Evolutionary conservation across 2,329 filamentous ascomycete species (phyloP), one percentile per base, ranked within the genome.

Genomic region (Botrytis tulipae): DNA sequence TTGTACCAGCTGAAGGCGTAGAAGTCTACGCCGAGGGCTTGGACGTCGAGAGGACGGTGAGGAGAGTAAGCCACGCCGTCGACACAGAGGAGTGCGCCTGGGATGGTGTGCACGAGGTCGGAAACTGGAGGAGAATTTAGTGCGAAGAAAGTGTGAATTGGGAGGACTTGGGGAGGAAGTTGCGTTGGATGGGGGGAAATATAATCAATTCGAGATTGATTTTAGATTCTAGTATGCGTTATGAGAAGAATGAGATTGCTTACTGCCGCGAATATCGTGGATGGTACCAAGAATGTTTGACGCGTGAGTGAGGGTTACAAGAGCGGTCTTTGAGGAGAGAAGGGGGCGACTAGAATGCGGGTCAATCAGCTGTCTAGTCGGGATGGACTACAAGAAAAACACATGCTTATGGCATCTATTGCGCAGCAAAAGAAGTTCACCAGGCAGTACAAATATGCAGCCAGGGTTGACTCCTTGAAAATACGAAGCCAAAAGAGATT

Each of bases 1-100:
- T 95, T 95, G 83, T 95, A 95, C 92, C 92, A 95, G 0, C 87
- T 90, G 79, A 95, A 93, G n/a, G 86, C 83, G 81, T 95, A 95
- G 77, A 94, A 90, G 79, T 95, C 93, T 0, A 92, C 90, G 1
- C 87, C 92, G 0, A 93, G 84, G 0, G 83, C 88, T 76, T 88
- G 85, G 7, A 95, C 90, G 80, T 95, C 90, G 18, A 95, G 82
- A 12, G 84, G 84, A 7, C 92, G 85, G 80, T 95, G 93, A 0
- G 93, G 93, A 0, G 92, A 92, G 78, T 90, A 93, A 5, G 92
- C 91, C 0, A 95, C 93, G 3, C 89, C 92, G 81, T 95, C 93
- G 9, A 95, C 91, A 76, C 87, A 90, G 1, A 95, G 83, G 1
- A 94, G 81, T 1, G 91, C 88, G 0, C 85, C 83, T 0, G 87